Conservation (phyloP, 257 asterid species). For the Salvia splendens region DNA sequence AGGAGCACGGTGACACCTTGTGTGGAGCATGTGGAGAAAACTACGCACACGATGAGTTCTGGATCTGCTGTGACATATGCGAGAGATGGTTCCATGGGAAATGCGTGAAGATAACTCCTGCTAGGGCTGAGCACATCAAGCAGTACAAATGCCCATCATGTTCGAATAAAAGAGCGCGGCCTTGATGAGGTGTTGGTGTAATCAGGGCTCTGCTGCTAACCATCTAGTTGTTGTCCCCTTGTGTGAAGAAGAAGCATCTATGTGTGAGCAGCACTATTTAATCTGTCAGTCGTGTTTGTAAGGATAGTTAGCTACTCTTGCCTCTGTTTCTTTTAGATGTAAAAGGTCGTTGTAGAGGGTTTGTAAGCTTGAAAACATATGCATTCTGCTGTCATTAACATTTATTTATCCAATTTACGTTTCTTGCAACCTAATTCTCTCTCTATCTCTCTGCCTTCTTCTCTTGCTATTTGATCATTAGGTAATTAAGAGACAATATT, state of each 20-base stretch:
- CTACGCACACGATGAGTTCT: conserved; percentile 67
- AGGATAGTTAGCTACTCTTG: conserved; percentile 38
- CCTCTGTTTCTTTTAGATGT: conserved; percentile 31
- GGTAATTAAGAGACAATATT: too few species aligned
- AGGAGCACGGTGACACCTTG: conserved; percentile 62
- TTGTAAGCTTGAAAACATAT: conserved; percentile 32
- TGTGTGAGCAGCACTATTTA: conserved; percentile 16
- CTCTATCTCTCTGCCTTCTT: background rate
- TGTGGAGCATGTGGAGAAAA: conserved; percentile 78
- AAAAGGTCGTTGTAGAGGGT: conserved; percentile 33
- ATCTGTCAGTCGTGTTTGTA: conserved; percentile 30
- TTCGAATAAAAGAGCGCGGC: conserved; percentile 63
- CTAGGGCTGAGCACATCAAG: conserved; percentile 87
- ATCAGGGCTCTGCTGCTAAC: conserved; percentile 29
- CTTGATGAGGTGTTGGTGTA: conserved; percentile 41
- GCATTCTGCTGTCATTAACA: conserved; percentile 28
- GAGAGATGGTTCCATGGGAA: conserved; percentile 89
- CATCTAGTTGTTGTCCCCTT: conserved; percentile 26
- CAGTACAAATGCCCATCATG: conserved; percentile 86
- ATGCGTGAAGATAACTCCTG: conserved; percentile 87
- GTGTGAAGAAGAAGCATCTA: conserved; percentile 25
- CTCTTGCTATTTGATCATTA: background rate
- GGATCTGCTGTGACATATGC: conserved; percentile 84
- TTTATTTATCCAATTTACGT: conserved; percentile 32
- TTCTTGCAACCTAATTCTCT: background rate